Conservation (phyloP, 768 basidiomycete species). For the Kwoniella mangroviensis region DNA sequence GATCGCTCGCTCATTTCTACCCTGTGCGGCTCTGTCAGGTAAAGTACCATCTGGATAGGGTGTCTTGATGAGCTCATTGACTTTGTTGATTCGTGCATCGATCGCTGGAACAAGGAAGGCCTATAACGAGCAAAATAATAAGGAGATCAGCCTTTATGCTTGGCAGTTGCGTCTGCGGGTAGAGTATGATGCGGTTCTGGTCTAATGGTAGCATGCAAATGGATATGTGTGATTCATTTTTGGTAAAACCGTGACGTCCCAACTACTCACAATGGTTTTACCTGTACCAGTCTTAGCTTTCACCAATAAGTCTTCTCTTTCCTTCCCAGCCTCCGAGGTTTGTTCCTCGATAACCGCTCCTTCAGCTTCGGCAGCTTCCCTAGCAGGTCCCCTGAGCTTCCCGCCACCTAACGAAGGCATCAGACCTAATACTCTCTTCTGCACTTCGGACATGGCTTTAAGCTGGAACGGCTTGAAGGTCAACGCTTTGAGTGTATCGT, state of each 20-base stretch:
- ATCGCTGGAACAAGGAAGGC: conserved; percentile 86
- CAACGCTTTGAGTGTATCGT: conserved; percentile 65
- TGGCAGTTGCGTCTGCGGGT: too few relatives aligned
- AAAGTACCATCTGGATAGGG: conserved; percentile 61
- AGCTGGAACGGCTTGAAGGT: conserved; percentile 70
- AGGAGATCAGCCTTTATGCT: background rate
- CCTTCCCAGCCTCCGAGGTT: conserved; percentile 1
- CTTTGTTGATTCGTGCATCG: conserved; percentile 70
- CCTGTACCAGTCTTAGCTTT: conserved; percentile 88
- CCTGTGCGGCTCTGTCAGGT: conserved; percentile 33
- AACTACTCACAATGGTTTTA: conserved; percentile 68
- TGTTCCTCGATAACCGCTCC: conserved; percentile 21
- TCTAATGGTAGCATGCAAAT: too few relatives aligned
- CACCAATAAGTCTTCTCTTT: conserved; percentile 71
- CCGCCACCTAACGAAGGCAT: conserved; percentile 68
- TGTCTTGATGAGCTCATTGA: conserved; percentile 63
- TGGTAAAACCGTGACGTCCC: background rate
- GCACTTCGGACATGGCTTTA: conserved; percentile 77
- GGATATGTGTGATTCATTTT: background rate
- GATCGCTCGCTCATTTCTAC: conserved; percentile 31
- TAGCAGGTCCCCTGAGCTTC: conserved; percentile 33
- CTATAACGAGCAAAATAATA: conserved; percentile 22
- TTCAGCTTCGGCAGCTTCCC: conserved; percentile 31
- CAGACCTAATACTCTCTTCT: conserved; percentile 74
- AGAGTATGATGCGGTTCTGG: background rate